A percentile compares a stretch with the other conserved stretches of the same genome.
phyloP scores from a whole-genome alignment of 371 early-diverging fungal genomes.

The Mucor lusitanicus region DNA sequence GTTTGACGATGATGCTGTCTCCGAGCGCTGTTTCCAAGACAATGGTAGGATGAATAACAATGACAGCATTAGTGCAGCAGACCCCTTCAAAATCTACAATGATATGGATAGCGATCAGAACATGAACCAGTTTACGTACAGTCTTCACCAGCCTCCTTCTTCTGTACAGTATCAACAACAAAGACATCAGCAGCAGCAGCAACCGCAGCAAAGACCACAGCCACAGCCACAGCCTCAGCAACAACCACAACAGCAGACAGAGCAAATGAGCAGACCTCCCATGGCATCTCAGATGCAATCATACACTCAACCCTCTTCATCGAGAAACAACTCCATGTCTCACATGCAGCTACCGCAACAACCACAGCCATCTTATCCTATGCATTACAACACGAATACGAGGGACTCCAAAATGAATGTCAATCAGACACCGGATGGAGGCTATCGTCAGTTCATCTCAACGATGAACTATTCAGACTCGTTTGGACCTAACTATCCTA shows the following conservation, averaged over 20 bases:
- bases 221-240: not conserved
- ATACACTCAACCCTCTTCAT: not conserved
- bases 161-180: not conserved
- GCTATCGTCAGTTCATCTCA: constrained; percentile 1
- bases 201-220: not conserved
- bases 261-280: not conserved
- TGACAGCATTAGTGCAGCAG: not conserved
- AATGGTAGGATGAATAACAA: constrained; percentile 9
- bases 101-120: not conserved
- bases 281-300: not conserved
- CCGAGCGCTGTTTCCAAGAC: constrained; percentile 19
- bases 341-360: constrained; percentile 2
- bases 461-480: constrained; percentile 7
- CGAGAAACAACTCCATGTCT: not conserved
- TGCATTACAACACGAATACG: not conserved
- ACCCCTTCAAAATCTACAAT: not conserved
- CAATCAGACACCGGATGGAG: not conserved
- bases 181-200: constrained; percentile 5
- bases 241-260: not conserved
- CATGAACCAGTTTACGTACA: not conserved
- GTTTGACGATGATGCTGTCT: constrained; percentile 17
- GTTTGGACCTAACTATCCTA: constrained; percentile 11
- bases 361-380: not conserved
- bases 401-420: not conserved
- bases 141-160: not conserved